Percentiles rank a stretch among this genome's conserved stretches.
These are phyloP conservation scores for Phytopythium litorale DNA, from an alignment of 352 stramenopile genomes.

Conservation along the genomic window DNA sequence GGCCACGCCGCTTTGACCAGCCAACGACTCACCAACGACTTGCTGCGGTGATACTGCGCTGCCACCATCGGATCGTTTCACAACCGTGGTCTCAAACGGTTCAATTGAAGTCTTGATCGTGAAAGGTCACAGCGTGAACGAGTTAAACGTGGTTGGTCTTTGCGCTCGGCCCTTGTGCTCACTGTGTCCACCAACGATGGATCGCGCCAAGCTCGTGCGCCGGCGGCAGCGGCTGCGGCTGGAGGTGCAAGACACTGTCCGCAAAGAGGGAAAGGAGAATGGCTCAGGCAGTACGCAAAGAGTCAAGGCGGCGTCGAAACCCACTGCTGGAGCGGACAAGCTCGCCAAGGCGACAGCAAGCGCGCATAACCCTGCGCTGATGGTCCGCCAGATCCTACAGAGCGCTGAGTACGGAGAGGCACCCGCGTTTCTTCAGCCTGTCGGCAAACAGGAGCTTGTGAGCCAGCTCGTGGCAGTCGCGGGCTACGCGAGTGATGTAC, in stretches of 20 bases:
- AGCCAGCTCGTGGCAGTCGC: conserved; percentile 39
- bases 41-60: too few species aligned
- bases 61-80: neutral
- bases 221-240: conserved; percentile 32
- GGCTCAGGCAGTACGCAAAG: neutral
- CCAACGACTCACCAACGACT: too few species aligned
- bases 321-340: neutral
- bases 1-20: too few species aligned
- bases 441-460: conserved; percentile 45
- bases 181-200: conserved; percentile 7
- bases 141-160: neutral
- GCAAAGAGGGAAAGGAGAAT: conserved; percentile 19
- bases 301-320: neutral
- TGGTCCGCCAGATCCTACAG: conserved; percentile 52
- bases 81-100: neutral
- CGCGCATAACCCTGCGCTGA: conserved; percentile 27
- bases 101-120: conserved; percentile 2
- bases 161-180: neutral
- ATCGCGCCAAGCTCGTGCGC: conserved; percentile 29
- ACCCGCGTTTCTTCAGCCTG: conserved; percentile 26
- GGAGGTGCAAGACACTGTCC: conserved; percentile 10
- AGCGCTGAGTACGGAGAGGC: conserved; percentile 34
- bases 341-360: neutral
- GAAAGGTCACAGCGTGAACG: conserved; percentile 4
- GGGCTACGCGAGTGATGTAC: conserved; percentile 39